Evolutionary conservation across 331 rosid genomes (phyloP), one percentile per base, ranked within the genome.

Genomic region (Rhamnella rubrinervis): DNA sequence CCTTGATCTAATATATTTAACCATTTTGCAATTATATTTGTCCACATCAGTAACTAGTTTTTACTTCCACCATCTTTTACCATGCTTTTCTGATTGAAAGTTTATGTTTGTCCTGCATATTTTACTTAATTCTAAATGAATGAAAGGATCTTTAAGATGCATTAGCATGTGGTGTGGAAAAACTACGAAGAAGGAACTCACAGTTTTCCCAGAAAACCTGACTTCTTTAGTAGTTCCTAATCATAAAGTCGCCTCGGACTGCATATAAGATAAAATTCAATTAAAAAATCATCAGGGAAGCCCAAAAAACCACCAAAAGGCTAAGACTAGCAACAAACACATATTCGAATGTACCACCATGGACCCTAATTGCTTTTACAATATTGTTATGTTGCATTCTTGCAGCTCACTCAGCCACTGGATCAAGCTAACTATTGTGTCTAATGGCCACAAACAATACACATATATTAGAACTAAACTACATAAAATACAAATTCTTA

Each of bases 141-240:
- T 37, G 23, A 75, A 47, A 59, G 9, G 23, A 31, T 59, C 51
- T 74, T 60, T 16, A 71, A 28, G 77, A 73, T 72, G 66, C 18
- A 67, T 52, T 46, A 39, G 53, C 21, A 59, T 44, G 57, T 41
- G 61, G 77, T 47, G 9, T 12, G 35, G 12, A 44, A 44, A 9
- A 44, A 44, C 49, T 56, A 49, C 38, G 52, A 61, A 68, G 63
- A 73, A 73, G 58, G 72, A 56, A 85, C 96, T 87, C 80, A 89
- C 96, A 38, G 91, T 89, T 85, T 95, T 95, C 73, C 76, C 90
- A 63, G 97, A 87, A 80, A 91, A 78, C 55, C 88, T 91, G 62
- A 95, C 78, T 91, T 95, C 96, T 84, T 95, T 95, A 56, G 61
- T 31, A 19, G 47, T 83, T 49, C 83, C 89, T 39, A 65, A 58